phyloP scores from a whole-genome alignment of 176 grass and related monocot genomes.

The Dactylis glomerata region DNA sequence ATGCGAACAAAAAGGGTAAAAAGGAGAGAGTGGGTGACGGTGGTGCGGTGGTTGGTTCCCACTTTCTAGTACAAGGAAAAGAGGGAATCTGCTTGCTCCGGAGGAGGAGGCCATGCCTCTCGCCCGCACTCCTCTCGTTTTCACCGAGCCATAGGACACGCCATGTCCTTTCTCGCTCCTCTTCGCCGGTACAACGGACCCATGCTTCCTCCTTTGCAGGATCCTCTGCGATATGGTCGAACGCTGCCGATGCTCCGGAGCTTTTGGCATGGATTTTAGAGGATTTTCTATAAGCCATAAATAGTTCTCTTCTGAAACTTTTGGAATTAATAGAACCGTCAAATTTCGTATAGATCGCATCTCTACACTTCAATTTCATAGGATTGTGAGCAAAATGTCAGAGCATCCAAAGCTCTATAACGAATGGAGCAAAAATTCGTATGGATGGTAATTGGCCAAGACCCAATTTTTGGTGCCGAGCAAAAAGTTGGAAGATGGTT shows the following conservation, averaged over 20 bases:
- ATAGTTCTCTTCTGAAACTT: too few species aligned
- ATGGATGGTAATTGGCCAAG: too few species aligned
- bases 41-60: neutral
- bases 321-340: too few species aligned
- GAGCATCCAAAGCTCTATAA: too few species aligned
- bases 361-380: too few species aligned
- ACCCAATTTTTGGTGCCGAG: too few species aligned
- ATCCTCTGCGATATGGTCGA: neutral
- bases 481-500: too few species aligned
- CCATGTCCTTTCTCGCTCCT: neutral
- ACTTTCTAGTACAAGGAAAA: conserved; percentile 23
- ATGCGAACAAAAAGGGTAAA: conserved; percentile 6
- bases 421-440: too few species aligned
- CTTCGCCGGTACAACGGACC: neutral
- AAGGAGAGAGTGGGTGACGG: neutral
- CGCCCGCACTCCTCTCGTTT: neutral
- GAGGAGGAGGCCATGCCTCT: neutral
- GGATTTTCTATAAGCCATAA: too few species aligned
- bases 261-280: neutral
- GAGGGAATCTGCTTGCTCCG: neutral
- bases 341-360: too few species aligned
- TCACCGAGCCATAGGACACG: neutral
- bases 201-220: neutral
- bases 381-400: too few species aligned
- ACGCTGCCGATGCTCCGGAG: neutral